Evolutionary conservation across 78 protist genomes (phyloP), one percentile per base, ranked within the genome.

Genomic region (Abeoforma whisleri): DNA sequence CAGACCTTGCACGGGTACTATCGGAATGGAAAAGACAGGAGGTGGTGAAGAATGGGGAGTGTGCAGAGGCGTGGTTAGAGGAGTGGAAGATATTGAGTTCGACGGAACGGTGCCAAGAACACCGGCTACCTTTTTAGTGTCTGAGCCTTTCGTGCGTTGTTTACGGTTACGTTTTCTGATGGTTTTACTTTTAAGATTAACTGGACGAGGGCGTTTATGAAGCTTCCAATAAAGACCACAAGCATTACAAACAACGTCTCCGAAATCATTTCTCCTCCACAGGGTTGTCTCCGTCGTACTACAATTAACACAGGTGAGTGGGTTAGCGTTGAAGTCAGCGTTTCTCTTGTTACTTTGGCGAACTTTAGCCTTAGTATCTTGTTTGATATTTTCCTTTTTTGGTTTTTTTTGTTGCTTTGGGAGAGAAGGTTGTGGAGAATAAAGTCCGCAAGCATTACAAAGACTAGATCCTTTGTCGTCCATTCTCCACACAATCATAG

Each of bases 151-250:
- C n/a, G n/a, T n/a, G 62, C 62, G 62, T 48, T 48, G 62, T 48
- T 48, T 48, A 19, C 62, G 62, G 12, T 48, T 48, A 19, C 62
- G 5, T 48, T 48, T 48, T 48, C 62, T 48, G 12, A 48, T 48
- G 5, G 62, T 48, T 48, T 48, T 48, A 48, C 62, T 48, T 48
- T 48, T 48, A 5, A 48, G 12, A 48, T 57, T 38, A 19, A 79
- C 33, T 19, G 83, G 83, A 22, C 83, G 23, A 19, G 76, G 33
- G 28, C 34, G 31, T 33, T 33, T 31, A 28, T 87, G 86, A 23
- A 87, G 16, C 79, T 70, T 68, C 79, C n/a, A 31, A 73, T 87
- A 81, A 39, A 87, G 80, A 31, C 90, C 82, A 80, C 85, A 87
- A n/a, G 85, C 86, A 40, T 87, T 81, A 76, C 90, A 87, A 36